Evolutionary conservation across 495 filamentous ascomycete species (phyloP).

Genomic region (Hyaloscypha finlandica): DNA sequence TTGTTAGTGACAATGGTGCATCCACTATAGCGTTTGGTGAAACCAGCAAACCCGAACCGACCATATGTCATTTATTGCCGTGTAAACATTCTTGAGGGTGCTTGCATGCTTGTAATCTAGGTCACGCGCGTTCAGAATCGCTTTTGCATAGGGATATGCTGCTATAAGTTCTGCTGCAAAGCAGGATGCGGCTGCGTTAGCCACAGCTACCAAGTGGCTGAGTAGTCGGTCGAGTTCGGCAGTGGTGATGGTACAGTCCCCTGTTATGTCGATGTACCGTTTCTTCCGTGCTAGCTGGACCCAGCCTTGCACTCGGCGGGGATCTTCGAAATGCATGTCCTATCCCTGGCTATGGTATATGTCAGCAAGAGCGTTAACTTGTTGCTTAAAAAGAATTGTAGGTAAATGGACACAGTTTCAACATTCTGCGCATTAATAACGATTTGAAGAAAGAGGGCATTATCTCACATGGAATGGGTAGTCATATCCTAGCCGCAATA

Average conservation of each 20-base stretch:
- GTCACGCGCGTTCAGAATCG: neutral
- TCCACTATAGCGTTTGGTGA: neutral
- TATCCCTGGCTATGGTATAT: neutral
- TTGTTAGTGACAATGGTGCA: neutral
- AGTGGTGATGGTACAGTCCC: neutral
- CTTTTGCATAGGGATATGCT: neutral
- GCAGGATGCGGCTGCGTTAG: neutral
- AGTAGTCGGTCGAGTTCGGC: constrained; percentile 11
- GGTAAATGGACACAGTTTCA: no score
- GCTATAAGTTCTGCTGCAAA: neutral
- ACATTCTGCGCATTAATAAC: no score
- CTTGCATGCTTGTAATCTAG: neutral
- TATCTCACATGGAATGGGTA: neutral
- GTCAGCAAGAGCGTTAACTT: neutral
- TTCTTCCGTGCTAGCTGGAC: constrained; percentile 7
- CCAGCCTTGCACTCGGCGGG: constrained; percentile 12
- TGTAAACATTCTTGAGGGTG: neutral
- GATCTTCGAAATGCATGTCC: constrained; percentile 13
- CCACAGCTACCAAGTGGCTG: neutral
- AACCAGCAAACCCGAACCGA: neutral
- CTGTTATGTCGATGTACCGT: constrained; percentile 4
- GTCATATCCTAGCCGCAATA: constrained; percentile 6
- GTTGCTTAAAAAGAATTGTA: neutral
- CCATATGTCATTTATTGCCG: neutral
- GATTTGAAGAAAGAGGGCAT: neutral